Evolutionary conservation across 306 rosid species (phyloP), one percentile per base, ranked within the genome.

Genomic region (Fragaria nilgerrensis): DNA sequence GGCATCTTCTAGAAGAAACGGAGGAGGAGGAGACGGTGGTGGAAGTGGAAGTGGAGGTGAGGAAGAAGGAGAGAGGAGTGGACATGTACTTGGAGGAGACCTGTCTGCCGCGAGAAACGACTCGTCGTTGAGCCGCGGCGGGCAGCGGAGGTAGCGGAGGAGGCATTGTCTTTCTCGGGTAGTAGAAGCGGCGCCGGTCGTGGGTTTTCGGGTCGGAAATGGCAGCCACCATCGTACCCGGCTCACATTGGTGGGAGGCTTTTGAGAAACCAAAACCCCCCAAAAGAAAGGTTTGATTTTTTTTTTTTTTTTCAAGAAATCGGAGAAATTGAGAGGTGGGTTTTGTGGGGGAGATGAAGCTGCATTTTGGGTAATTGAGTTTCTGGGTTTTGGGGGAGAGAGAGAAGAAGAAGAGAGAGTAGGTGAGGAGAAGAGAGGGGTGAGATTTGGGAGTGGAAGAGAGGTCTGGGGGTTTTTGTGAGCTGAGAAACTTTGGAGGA

Each of bases 1-100:
- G 93, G 80, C 86, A 96, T 86, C 99, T 82, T 1, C 98, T 75
- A 59, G 97, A 89, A 75, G 97, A 87, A 5, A 88, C 72, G 12
- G 89, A 87, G 0, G 97, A 85, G 3, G 87, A 85, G 4, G 86
- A 79, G 17, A 73, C 45, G 1, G 87, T 45, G 14, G 80, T 75
- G 8, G 89, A 62, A n/a, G 84, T 72, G 0, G 87, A 66, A 13
- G 86, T 83, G 0, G 96, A 79, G 49, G 91, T 0, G 94, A 90
- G 44, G 98, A 86, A 45, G 92, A 85, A 11, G 98, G 88, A 19
- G 95, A 90, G n/a, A 9, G 97, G 91, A 29, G 94, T 93, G 34
- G 99, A 92, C 98, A 96, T 87, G 79, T 92, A 96, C 90, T 97
- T 96, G 19, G 99, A 96, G 77, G 98, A 90, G 23, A 96, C 97